phyloP scores from a whole-genome alignment of 352 stramenopile species.

The Achlya hypogyna region DNA sequence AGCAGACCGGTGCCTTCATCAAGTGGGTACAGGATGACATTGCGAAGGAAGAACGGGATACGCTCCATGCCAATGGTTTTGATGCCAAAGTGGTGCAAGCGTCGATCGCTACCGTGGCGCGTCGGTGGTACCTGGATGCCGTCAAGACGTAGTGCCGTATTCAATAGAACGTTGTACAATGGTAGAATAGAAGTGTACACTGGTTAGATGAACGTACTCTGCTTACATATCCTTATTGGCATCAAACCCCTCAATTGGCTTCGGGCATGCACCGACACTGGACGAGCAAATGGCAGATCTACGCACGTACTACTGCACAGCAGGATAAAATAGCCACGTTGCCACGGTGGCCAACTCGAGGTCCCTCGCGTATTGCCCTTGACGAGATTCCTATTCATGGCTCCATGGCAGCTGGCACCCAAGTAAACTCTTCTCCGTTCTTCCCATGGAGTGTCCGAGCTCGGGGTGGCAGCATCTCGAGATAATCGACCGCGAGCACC shows the following conservation, averaged over 20 bases:
- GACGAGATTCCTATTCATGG: too few relatives aligned
- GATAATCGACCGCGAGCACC: neutral
- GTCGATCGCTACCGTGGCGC: neutral
- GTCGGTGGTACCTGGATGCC: neutral
- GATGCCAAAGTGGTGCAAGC: neutral
- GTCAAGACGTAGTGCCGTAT: neutral
- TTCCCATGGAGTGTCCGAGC: neutral
- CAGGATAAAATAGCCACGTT: too few relatives aligned
- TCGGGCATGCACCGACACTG: too few relatives aligned
- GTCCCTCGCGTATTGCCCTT: too few relatives aligned
- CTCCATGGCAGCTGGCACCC: too few relatives aligned
- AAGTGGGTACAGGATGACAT: conserved; percentile 13
- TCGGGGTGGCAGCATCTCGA: neutral
- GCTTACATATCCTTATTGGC: too few relatives aligned
- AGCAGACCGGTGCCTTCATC: neutral
- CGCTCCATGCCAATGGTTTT: conserved; percentile 2
- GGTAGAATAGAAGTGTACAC: too few relatives aligned
- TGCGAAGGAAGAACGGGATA: conserved; percentile 7
- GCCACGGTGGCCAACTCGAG: too few relatives aligned
- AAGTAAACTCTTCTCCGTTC: neutral
- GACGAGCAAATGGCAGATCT: too few relatives aligned
- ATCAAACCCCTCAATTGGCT: too few relatives aligned
- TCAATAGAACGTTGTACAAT: neutral
- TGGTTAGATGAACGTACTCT: too few relatives aligned
- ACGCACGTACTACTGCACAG: too few relatives aligned